Evolutionary conservation across 768 basidiomycete species (phyloP), one percentile per base, ranked within the genome.

Genomic region (Russula compacta): DNA sequence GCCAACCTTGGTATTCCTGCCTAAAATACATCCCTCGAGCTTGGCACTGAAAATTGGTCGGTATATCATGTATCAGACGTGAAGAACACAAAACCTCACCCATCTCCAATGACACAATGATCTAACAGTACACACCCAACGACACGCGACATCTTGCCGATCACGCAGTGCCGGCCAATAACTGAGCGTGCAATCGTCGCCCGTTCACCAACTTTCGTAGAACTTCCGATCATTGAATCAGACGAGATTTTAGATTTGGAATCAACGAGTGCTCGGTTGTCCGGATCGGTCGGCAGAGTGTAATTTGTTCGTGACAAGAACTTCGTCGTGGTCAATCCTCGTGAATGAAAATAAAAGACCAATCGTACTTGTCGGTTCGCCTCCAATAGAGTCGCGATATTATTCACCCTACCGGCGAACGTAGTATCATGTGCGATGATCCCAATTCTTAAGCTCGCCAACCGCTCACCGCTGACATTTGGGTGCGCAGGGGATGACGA

Each of bases 101-200:
- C 92, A 60, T 95, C 92, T 46, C 82, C 88, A 12, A 98, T 75
- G 4, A 89, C 80, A 67, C 93, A 95, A 68, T 95, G 93, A 69
- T 97, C 95, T 65, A 94, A 78, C 24, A 98, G 71, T 7, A 95
- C 81, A 66, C 89, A 94, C 11, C 89, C 88, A 2, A 78, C 78
- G 50, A 98, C 83, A 71, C 84, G 90, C n/a, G 81, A 87, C 78
- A 86, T 86, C 71, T 83, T 87, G 3, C 92, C 92, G 56, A 95
- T 87, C 15, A 84, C 74, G 66, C 92, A 94, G 70, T 95, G 92
- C 40, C 78, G 73, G 29, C 82, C 81, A 35, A 83, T 75, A 35
- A 82, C 72, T 24, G 74, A 77, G 65, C 79, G 79, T 60, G 85
- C 95, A 69, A 97, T 86, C 29, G 77, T 84, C 10, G 87, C 82